These are phyloP conservation scores for Microsporum audouinii DNA, from an alignment of 2,329 filamentous ascomycete genomes.

Conservation along the genomic window DNA sequence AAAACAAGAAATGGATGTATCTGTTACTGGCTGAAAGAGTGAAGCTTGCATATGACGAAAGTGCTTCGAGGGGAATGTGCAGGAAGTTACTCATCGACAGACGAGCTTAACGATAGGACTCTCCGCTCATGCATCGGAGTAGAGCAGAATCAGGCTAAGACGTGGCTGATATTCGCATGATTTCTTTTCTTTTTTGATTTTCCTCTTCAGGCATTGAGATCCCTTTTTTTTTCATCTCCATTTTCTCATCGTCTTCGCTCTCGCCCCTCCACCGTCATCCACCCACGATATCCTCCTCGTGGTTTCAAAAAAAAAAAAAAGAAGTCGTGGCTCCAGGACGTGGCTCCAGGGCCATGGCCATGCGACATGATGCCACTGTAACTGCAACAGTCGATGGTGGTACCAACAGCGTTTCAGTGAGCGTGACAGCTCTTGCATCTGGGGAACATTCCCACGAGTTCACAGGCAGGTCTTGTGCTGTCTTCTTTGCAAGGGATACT, in stretches of 20 bases:
- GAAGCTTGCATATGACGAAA: neutral
- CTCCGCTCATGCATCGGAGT: constrained; percentile 4
- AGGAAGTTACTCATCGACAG: neutral
- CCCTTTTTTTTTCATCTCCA: neutral
- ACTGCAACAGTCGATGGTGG: constrained; percentile 11
- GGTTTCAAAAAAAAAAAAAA: neutral
- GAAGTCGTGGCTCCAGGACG: neutral
- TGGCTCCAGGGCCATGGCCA: neutral
- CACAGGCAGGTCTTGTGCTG: neutral
- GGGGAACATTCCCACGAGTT: neutral
- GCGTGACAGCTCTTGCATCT: constrained; percentile 4
- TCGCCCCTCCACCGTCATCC: neutral
- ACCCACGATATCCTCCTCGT: neutral
- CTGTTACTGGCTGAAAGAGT: neutral
- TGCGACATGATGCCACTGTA: constrained; percentile 9
- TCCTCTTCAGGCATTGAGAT: neutral
- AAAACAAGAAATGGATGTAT: neutral
- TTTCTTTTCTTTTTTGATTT: neutral
- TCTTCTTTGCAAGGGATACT: neutral
- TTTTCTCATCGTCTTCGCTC: neutral
- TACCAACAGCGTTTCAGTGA: constrained; percentile 8
- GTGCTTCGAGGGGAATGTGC: neutral
- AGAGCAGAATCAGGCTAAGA: constrained; percentile 1
- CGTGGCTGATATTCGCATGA: constrained; percentile 1
- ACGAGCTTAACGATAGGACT: neutral